These are phyloP conservation scores for Lactifluus piperatus DNA, from an alignment of 768 basidiomycete species.

Conservation along the genomic window DNA sequence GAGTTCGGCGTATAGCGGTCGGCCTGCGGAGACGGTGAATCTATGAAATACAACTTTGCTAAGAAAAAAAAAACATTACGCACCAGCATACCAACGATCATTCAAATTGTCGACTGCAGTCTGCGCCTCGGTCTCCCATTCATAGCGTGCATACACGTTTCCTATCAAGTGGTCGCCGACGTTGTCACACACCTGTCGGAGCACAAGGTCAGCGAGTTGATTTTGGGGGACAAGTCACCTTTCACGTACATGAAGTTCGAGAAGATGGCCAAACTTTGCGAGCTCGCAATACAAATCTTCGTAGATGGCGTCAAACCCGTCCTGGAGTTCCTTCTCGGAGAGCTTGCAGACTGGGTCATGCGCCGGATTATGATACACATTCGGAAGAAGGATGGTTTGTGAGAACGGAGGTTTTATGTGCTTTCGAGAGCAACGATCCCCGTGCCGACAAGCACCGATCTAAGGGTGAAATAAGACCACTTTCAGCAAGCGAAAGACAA, in stretches of 20 bases:
- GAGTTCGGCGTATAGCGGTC: constrained; percentile 93
- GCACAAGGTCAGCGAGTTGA: not conserved
- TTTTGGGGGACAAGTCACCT: not conserved
- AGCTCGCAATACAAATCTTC: constrained; percentile 94
- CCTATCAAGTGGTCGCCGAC: constrained; percentile 98
- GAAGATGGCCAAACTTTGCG: constrained; percentile 87
- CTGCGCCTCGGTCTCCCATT: constrained; percentile 98
- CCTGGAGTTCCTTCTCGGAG: constrained; percentile 79
- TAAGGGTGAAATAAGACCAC: constrained; percentile 26
- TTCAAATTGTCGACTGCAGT: constrained; percentile 88
- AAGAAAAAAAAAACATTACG: constrained; percentile 24
- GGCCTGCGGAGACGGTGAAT: constrained; percentile 40
- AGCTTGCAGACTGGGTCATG: constrained; percentile 88
- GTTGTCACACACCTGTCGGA: constrained; percentile 85
- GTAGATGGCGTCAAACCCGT: constrained; percentile 89
- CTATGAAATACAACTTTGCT: not conserved
- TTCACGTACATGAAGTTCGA: constrained; percentile 82
- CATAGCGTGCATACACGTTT: constrained; percentile 95
- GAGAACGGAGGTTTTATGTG: constrained; percentile 98
- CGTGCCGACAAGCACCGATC: constrained; percentile 98
- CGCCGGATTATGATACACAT: constrained; percentile 97
- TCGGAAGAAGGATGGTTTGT: constrained; percentile 91
- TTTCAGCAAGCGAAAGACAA: not conserved
- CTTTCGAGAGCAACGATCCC: constrained; percentile 96
- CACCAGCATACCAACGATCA: constrained; percentile 96